Evolutionary conservation across 2,329 filamentous ascomycete species (phyloP).

Genomic region (Xylariaceae sp.): DNA sequence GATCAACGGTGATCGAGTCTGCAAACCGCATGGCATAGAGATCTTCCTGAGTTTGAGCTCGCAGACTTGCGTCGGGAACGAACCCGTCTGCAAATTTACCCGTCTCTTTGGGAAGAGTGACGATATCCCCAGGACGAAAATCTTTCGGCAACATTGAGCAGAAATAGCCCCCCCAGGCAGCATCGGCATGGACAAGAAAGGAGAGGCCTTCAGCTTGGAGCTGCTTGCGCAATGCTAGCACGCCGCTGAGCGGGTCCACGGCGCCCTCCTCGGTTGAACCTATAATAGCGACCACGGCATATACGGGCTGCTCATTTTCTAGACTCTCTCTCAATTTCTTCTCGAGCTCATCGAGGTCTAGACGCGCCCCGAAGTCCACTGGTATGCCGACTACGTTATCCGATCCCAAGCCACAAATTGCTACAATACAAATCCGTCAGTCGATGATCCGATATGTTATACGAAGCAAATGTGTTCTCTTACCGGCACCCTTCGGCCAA

Average conservation of each 20-base stretch:
- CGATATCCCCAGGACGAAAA: constrained; percentile 26
- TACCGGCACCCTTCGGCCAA: constrained; percentile 48
- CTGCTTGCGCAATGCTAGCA: constrained; percentile 39
- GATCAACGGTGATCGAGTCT: constrained; percentile 48
- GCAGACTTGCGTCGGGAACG: constrained; percentile 36
- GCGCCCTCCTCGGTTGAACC: constrained; percentile 49
- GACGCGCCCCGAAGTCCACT: constrained; percentile 39
- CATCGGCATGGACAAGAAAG: constrained; percentile 46
- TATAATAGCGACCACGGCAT: constrained; percentile 44
- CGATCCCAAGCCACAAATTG: constrained; percentile 44
- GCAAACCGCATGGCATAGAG: constrained; percentile 38
- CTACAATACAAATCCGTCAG: constrained; percentile 20
- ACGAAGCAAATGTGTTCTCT: constrained; percentile 8
- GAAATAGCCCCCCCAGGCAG: constrained; percentile 51
- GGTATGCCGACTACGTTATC: constrained; percentile 39
- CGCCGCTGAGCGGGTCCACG: constrained; percentile 39
- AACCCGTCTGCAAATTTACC: constrained; percentile 27
- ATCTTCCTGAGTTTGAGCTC: constrained; percentile 37
- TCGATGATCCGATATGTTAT: not conserved
- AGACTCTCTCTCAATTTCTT: constrained; percentile 32
- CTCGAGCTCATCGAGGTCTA: constrained; percentile 36
- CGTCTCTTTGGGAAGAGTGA: constrained; percentile 28
- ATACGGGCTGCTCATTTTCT: constrained; percentile 34
- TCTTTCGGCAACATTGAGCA: constrained; percentile 40
- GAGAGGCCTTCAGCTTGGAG: constrained; percentile 42